These are phyloP conservation scores for Ascobolus immersus DNA, from an alignment of 495 filamentous ascomycete genomes.

Conservation along the genomic window DNA sequence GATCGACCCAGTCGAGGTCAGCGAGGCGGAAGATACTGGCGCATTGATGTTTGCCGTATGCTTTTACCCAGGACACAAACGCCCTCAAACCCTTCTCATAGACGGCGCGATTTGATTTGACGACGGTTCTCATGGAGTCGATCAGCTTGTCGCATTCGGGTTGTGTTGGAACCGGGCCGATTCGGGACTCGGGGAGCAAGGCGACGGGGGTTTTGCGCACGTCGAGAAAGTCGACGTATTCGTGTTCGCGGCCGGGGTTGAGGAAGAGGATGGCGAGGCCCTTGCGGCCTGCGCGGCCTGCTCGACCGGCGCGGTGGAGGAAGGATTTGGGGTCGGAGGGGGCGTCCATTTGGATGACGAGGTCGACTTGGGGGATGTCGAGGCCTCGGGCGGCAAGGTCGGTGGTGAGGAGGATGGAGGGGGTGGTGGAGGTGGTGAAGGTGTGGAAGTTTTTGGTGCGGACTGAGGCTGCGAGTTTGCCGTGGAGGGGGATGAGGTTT, in stretches of 20 bases:
- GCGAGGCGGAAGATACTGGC: slow-evolving; percentile 66
- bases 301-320: slow-evolving; percentile 80
- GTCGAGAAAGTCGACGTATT: slow-evolving; percentile 68
- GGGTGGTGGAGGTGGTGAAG: slow-evolving; percentile 39
- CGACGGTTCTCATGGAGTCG: slow-evolving; percentile 31
- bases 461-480: slow-evolving; percentile 58
- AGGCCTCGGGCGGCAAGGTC: slow-evolving; percentile 49
- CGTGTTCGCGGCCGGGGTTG: slow-evolving; percentile 58
- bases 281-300: slow-evolving; percentile 64
- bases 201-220: slow-evolving; percentile 71
- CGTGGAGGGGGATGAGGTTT: slow-evolving; percentile 68
- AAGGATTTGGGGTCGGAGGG: slow-evolving; percentile 85
- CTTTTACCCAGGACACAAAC: slow-evolving; percentile 77
- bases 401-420: slow-evolving; percentile 48
- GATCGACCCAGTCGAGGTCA: slow-evolving; percentile 60
- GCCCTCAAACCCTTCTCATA: slow-evolving; percentile 72
- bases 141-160: slow-evolving; percentile 25
- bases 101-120: slow-evolving; percentile 48
- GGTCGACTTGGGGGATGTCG: slow-evolving; percentile 83
- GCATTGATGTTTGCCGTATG: slow-evolving; percentile 77
- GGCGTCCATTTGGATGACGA: slow-evolving; percentile 79
- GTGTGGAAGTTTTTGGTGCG: slow-evolving; percentile 55
- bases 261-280: slow-evolving; percentile 70
- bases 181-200: slow-evolving; percentile 22
- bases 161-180: slow-evolving; percentile 1